Evolutionary conservation across 208 protist species (phyloP).

Genomic region (Leishmania mexicana): DNA sequence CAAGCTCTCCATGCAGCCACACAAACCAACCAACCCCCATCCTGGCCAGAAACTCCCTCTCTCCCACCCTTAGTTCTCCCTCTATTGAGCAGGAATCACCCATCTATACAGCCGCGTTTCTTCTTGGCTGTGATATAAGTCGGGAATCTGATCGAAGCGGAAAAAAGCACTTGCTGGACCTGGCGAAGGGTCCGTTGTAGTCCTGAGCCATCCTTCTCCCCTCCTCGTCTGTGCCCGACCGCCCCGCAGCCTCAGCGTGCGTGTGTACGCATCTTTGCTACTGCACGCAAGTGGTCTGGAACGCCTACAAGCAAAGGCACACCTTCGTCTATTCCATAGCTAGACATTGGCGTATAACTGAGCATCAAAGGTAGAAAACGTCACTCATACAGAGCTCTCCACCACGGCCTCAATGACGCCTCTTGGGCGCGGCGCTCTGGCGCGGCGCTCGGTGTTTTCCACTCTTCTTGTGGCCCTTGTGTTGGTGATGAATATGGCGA

Average conservation of each 20-base stretch:
- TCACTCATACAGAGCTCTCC: not conserved
- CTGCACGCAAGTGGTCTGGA: not conserved
- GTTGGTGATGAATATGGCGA: constrained; percentile 6
- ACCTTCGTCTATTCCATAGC: not conserved
- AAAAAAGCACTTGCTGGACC: not conserved
- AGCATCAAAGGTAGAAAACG: not conserved
- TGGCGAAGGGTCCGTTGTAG: not conserved
- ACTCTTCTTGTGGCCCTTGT: constrained; percentile 12
- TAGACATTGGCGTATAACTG: too few relatives aligned
- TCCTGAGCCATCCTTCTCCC: not conserved
- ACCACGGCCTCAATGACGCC: not conserved
- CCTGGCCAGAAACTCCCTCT: not conserved
- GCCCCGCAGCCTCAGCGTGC: not conserved
- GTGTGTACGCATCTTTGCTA: not conserved
- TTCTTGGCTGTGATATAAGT: not conserved
- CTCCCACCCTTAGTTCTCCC: not conserved
- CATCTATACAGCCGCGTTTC: not conserved
- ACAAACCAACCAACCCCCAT: not conserved
- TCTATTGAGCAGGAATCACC: not conserved
- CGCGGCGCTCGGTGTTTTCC: not conserved
- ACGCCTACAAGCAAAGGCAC: not conserved
- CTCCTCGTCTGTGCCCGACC: not conserved
- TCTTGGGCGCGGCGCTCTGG: not conserved
- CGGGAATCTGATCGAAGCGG: not conserved
- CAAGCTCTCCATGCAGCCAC: not conserved